phyloP scores from a whole-genome alignment of 2,329 filamentous ascomycete species.

The Fusarium sp. region DNA sequence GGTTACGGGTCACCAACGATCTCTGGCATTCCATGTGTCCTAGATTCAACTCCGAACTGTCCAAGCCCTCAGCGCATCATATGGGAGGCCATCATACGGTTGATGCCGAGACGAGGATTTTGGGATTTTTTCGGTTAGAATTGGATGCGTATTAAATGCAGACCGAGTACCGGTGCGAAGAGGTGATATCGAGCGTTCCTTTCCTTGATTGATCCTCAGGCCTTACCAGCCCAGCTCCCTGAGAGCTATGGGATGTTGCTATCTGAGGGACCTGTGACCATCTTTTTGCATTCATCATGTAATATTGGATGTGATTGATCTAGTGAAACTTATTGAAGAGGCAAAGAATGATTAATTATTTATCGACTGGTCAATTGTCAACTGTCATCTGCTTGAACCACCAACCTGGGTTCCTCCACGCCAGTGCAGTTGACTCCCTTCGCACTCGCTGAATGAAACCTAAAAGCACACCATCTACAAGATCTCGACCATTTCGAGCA shows the following conservation, averaged over 20 bases:
- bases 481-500: neutral
- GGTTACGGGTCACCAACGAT: neutral
- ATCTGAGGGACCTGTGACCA: neutral
- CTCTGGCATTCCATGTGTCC: conserved; percentile 1
- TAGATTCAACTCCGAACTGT: neutral
- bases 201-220: neutral
- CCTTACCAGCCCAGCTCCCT: neutral
- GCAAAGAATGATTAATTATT: neutral
- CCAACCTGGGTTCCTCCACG: neutral
- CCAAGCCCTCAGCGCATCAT: neutral
- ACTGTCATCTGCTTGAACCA: neutral
- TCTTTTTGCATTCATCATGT: neutral
- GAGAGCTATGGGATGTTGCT: neutral
- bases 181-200: neutral
- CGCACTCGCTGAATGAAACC: neutral
- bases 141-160: neutral
- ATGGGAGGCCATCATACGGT: neutral
- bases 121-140: neutral
- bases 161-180: conserved; percentile 3
- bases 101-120: neutral
- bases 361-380: neutral
- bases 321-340: neutral
- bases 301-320: neutral
- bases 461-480: too few species aligned
- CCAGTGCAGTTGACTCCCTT: neutral